Conservation (phyloP, 768 basidiomycete genomes). For the Candolleomyces aberdarensis region DNA sequence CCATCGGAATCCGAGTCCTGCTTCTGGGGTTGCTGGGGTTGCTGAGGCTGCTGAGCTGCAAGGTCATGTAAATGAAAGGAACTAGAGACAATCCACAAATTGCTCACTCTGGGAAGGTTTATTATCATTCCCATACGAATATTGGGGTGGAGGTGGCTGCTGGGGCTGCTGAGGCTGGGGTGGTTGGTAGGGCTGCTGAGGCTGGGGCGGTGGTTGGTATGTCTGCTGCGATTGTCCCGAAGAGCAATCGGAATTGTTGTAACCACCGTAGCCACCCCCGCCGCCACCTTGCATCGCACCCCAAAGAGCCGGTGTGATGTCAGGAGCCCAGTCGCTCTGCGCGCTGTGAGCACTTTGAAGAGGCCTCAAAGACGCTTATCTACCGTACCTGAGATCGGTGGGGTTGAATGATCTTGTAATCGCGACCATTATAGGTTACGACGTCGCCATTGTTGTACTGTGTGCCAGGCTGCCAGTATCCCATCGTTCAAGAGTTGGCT, state of each 20-base stretch:
- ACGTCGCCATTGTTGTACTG: constrained; percentile 52
- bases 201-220: constrained; percentile 25
- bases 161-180: constrained; percentile 23
- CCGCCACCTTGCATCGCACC: constrained; percentile 35
- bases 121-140: constrained; percentile 5
- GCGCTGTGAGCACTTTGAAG: too few relatives aligned
- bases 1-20: constrained; percentile 15
- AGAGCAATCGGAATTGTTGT: constrained; percentile 13
- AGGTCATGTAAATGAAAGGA: constrained; percentile 13
- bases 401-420: constrained; percentile 70
- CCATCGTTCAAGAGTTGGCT: constrained; percentile 32
- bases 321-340: constrained; percentile 69
- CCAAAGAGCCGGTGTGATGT: constrained; percentile 64
- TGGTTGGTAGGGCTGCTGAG: constrained; percentile 24
- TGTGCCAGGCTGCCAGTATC: constrained; percentile 60
- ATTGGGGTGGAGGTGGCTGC: constrained; percentile 5
- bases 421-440: constrained; percentile 53
- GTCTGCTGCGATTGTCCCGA: constrained; percentile 22
- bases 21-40: constrained; percentile 1
- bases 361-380: background rate
- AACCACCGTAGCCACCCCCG: constrained; percentile 17
- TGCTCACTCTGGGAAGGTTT: constrained; percentile 10
- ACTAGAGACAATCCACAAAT: background rate
- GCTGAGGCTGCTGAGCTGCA: constrained; percentile 10
- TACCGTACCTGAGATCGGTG: constrained; percentile 63